Evolutionary conservation across 371 early-diverging fungal genomes (phyloP).

Genomic region (Capniomyces stellatus): DNA sequence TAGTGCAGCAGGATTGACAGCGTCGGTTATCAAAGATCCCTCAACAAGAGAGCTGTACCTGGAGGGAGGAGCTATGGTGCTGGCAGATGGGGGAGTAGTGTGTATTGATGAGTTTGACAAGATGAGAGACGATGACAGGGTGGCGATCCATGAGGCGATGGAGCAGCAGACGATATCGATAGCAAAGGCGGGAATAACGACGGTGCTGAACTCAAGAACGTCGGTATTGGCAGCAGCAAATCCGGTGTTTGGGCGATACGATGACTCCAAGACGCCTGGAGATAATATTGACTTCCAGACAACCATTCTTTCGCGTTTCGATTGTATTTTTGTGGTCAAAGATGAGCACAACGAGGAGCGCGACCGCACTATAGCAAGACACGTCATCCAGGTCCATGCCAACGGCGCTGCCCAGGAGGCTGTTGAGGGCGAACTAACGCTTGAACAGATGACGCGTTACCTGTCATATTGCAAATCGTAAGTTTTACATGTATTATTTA

Average conservation of each 20-base stretch:
- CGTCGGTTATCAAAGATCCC: constrained; percentile 53
- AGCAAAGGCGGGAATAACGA: constrained; percentile 99
- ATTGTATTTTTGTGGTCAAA: constrained; percentile 91
- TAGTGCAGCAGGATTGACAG: constrained; percentile 80
- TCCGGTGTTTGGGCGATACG: constrained; percentile 99
- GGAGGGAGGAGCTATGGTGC: constrained; percentile 99
- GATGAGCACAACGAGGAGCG: constrained; percentile 74
- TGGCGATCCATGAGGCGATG: constrained; percentile 99
- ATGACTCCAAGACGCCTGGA: constrained; percentile 93
- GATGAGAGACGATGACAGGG: constrained; percentile 99
- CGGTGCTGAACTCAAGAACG: constrained; percentile 95
- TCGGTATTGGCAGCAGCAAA: constrained; percentile 99
- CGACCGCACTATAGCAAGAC: constrained; percentile 82
- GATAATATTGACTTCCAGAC: constrained; percentile 99
- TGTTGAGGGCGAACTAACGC: constrained; percentile 58
- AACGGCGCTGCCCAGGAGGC: constrained; percentile 41
- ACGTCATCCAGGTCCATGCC: constrained; percentile 84
- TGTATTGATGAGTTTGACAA: constrained; percentile 99
- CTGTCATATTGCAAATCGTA: constrained; percentile 80
- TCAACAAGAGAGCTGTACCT: constrained; percentile 80
- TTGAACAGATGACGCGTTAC: constrained; percentile 84
- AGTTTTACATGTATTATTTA: not conserved
- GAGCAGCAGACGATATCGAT: constrained; percentile 99
- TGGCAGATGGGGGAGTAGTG: constrained; percentile 98
- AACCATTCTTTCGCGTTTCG: constrained; percentile 95